phyloP scores from a whole-genome alignment of 768 basidiomycete genomes.

The Hemileccinum rubropunctum region DNA sequence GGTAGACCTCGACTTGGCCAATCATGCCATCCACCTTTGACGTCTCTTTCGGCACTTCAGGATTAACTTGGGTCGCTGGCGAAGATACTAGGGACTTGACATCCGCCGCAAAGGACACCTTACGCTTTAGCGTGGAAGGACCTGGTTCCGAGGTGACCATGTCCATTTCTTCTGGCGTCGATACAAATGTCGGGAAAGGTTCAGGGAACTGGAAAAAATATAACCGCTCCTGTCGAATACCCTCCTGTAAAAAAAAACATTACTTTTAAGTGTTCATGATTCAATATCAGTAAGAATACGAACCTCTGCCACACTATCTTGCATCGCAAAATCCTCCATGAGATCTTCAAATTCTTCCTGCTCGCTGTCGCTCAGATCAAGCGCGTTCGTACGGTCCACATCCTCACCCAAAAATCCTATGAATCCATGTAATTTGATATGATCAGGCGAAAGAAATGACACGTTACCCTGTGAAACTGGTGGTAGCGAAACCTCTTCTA shows the following conservation, averaged over 20 bases:
- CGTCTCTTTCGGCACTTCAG: conserved; percentile 26
- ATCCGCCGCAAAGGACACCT: conserved; percentile 63
- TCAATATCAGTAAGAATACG: neutral
- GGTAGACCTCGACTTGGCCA: conserved; percentile 82
- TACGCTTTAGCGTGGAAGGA: conserved; percentile 34
- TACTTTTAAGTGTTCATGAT: neutral
- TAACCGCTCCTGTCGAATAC: conserved; percentile 59
- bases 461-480: conserved; percentile 33
- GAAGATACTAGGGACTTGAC: conserved; percentile 47
- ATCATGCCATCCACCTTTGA: conserved; percentile 69
- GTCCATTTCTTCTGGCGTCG: conserved; percentile 35
- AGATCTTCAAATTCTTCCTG: conserved; percentile 80
- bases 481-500: conserved; percentile 37
- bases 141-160: conserved; percentile 31
- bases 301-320: conserved; percentile 41
- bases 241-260: conserved; percentile 41
- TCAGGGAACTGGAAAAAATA: conserved; percentile 91
- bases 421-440: neutral
- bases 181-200: conserved; percentile 75
- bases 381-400: conserved; percentile 53
- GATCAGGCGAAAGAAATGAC: neutral
- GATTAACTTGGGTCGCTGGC: conserved; percentile 14
- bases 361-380: conserved; percentile 73
- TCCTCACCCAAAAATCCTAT: conserved; percentile 23
- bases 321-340: conserved; percentile 61